A percentile compares a stretch with the other conserved stretches of the same genome.
These are phyloP conservation scores for Fusarium beomiforme DNA, from an alignment of 2,329 filamentous ascomycete species.

Conservation along the genomic window DNA sequence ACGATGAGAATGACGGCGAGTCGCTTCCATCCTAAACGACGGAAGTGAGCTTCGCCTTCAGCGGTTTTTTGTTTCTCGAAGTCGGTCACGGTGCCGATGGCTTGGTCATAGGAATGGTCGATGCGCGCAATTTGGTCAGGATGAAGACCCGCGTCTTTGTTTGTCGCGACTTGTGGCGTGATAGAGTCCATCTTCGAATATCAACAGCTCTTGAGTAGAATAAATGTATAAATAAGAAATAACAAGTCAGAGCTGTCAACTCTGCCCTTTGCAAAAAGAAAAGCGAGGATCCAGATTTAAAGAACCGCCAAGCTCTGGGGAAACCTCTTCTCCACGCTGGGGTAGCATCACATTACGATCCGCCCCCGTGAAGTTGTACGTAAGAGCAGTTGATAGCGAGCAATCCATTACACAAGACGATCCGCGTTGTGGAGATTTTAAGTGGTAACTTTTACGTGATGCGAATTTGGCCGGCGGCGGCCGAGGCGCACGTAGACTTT, in stretches of 20 bases:
- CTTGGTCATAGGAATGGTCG: constrained; percentile 32
- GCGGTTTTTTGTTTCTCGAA: constrained; percentile 38
- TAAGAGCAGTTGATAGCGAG: constrained; percentile 13
- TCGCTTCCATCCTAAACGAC: constrained; percentile 39
- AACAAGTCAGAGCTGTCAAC: neutral
- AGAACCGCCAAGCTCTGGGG: constrained; percentile 18
- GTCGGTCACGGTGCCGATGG: constrained; percentile 36
- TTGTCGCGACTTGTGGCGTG: neutral
- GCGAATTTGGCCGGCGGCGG: neutral
- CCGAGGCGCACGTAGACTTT: constrained; percentile 12
- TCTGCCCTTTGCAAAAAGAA: neutral
- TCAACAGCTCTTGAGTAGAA: too few species aligned
- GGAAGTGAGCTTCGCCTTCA: constrained; percentile 34
- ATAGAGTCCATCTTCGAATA: neutral
- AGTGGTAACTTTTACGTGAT: constrained; percentile 23
- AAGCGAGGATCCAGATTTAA: neutral
- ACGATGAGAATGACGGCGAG: constrained; percentile 40
- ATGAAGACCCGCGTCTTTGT: neutral
- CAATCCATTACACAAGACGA: constrained; percentile 16
- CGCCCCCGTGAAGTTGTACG: constrained; percentile 7
- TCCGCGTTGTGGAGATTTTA: neutral
- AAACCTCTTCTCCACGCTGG: constrained; percentile 11
- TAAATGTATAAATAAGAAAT: neutral
- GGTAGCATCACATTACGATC: neutral
- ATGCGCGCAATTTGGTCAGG: constrained; percentile 17